These are phyloP conservation scores for Cairneyella variabilis DNA, from an alignment of 495 filamentous ascomycete genomes.

Conservation along the genomic window DNA sequence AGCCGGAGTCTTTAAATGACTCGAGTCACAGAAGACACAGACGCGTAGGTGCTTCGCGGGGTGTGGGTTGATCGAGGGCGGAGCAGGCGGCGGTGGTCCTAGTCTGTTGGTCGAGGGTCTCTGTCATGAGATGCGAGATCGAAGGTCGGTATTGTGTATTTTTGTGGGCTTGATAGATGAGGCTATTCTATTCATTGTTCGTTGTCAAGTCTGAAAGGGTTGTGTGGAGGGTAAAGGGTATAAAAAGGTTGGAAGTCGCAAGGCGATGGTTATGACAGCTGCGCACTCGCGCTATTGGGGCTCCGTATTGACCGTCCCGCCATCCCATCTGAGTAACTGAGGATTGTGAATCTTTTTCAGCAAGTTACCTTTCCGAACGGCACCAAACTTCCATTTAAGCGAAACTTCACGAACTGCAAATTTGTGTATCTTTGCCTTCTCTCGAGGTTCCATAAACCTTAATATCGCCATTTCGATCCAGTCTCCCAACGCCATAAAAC, in stretches of 20 bases:
- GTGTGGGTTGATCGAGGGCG: background rate
- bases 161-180: conserved; percentile 8
- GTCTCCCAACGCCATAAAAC: no score
- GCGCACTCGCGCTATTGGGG: no score
- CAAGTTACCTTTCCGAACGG: no score
- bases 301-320: no score
- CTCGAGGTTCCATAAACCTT: no score
- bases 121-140: conserved; percentile 6
- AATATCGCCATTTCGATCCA: no score
- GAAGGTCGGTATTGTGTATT: conserved; percentile 2
- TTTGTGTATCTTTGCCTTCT: no score
- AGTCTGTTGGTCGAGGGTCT: conserved; percentile 12
- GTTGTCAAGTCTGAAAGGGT: conserved; percentile 4
- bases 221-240: conserved; percentile 1
- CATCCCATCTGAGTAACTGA: no score
- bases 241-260: background rate
- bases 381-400: no score
- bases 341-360: no score
- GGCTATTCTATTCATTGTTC: conserved; percentile 21
- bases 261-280: background rate
- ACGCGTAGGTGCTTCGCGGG: conserved; percentile 2
- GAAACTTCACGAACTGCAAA: no score
- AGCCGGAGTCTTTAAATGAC: background rate
- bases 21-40: background rate
- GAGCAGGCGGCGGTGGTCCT: background rate